Base-by-base conservation (phyloP, 2,329 filamentous ascomycete species). In the Claviceps monticola region DNA sequence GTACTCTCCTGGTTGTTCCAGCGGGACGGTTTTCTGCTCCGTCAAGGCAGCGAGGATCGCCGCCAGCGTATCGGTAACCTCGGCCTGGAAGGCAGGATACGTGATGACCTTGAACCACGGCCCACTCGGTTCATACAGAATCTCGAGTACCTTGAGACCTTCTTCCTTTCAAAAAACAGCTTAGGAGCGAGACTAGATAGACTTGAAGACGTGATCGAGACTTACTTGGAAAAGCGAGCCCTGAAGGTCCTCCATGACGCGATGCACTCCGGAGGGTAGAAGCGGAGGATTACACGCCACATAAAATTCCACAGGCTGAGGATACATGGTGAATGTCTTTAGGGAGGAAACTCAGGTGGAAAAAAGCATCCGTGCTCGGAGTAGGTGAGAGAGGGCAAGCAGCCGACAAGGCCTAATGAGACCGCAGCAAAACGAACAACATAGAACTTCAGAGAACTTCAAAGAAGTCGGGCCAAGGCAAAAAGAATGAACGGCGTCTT, bases 91-190 rank as follows among this genome's bases (percentile, higher is more conserved):
- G 1, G 48, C 43, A 1, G 16, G 16, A 4, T 11, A 1, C 0
- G 60, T 46, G 16, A 67, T 63, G 5, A 64, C 46, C 50, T 68
- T 68, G 53, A 69, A 67, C 62, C 64, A 68, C 1, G 66, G 60
- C 0, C 61, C 52, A 0, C 66, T 61, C 1, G 66, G 65, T 26
- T 69, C 66, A 36, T 68, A 69, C 4, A 69, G 57, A 5, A 69
- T 56, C 46, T 69, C 67, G 0, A 60, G 0, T 0, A 65, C 37
- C 6, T 60, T 53, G 26, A 14, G 26, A 13, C 44, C 44, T 46
- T 9, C 23, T 14, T 44, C 23, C 42, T 44, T 26, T 43, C 16
- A 11, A 4, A n/a, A 8, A 9, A 34, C 16, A 52, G 36, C 50
- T 55, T 42, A 49, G n/a, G 14, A n/a, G n/a, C n/a, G 9, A 14